A percentile compares a stretch with the other conserved stretches of the same genome.
Evolutionary conservation across 1,284 basidiomycete genomes (phyloP).

Genomic region (Agaricales sp.): DNA sequence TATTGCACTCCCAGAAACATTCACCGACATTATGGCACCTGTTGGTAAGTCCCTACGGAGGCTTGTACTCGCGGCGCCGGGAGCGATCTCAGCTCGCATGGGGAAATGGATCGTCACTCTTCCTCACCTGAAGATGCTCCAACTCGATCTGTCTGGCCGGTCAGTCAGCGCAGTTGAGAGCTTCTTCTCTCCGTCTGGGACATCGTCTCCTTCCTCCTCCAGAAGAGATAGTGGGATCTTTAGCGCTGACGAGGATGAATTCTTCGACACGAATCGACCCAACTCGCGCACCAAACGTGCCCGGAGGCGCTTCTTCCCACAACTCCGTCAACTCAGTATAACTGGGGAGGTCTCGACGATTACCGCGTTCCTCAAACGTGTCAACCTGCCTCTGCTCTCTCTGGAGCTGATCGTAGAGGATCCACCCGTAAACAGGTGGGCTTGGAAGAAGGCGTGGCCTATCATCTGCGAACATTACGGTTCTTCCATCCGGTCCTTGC

Average conservation of each 20-base stretch:
- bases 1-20: slow-evolving; percentile 55
- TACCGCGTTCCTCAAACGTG: slow-evolving; percentile 56
- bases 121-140: slow-evolving; percentile 46
- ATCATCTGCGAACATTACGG: slow-evolving; percentile 54
- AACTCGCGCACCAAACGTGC: slow-evolving; percentile 44
- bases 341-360: slow-evolving; percentile 60
- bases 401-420: slow-evolving; percentile 70
- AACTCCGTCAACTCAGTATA: slow-evolving; percentile 49
- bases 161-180: slow-evolving; percentile 58
- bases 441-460: slow-evolving; percentile 60
- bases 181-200: slow-evolving; percentile 64
- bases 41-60: slow-evolving; percentile 49
- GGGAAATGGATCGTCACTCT: slow-evolving; percentile 60
- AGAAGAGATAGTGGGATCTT: slow-evolving; percentile 65
- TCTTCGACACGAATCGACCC: slow-evolving; percentile 51
- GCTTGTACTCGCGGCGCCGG: slow-evolving; percentile 57
- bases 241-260: slow-evolving; percentile 64
- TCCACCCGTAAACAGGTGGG: slow-evolving; percentile 48
- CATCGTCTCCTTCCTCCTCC: slow-evolving; percentile 54
- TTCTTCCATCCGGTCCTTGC: slow-evolving; percentile 44
- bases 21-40: slow-evolving; percentile 47
- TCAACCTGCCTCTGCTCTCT: slow-evolving; percentile 46
- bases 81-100: slow-evolving; percentile 52
- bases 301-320: slow-evolving; percentile 50
- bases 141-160: slow-evolving; percentile 60